Evolutionary conservation across 2,329 filamentous ascomycete genomes (phyloP), one percentile per base, ranked within the genome.

Genomic region (Aaosphaeria pasadenensis): DNA sequence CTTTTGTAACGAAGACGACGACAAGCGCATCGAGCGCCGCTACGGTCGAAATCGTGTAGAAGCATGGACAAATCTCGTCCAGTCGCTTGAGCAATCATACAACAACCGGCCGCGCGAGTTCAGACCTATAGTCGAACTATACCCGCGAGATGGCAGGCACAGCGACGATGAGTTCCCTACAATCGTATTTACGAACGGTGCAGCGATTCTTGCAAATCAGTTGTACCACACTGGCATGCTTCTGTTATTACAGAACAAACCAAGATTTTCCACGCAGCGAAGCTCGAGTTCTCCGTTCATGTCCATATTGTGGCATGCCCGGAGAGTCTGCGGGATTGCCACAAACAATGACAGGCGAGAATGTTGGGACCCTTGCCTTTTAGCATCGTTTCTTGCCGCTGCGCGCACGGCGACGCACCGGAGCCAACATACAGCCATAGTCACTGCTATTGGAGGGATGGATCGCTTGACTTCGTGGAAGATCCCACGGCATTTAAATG

Each of bases 191-290:
- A 73, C 73, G 4, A 74, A 72, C 42, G 72, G 71, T 1, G 69
- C 74, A 0, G 74, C 71, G 0, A 59, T 71, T 4, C 69, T 75
- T 2, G 71, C 71, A 3, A 83, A 81, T 50, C 79, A 82, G 54
- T 65, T 82, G 3, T 82, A 81, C 55, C 80, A 83, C 53, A 79
- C 79, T 1, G 77, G 78, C 2, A 78, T 79, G 68, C 59, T 81
- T 6, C 58, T 81, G 0, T 62, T 83, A 47, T 70, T 83, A 13
- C 76, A 76, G 47, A 72, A 76, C 54, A 76, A 75, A 49, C 79
- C 80, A 13, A 71, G 74, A 4, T 60, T 62, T 41, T 76, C 72
- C 3, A 59, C 73, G 4, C 63, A 60, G 6, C 57, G 65, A 1
- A 56, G 62, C 9, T 60, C 62, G 24, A 51, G 49, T 28, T 53